Evolutionary conservation across 345 rosid genomes (phyloP), one percentile per base, ranked within the genome.

Genomic region (Hevea brasiliensis): DNA sequence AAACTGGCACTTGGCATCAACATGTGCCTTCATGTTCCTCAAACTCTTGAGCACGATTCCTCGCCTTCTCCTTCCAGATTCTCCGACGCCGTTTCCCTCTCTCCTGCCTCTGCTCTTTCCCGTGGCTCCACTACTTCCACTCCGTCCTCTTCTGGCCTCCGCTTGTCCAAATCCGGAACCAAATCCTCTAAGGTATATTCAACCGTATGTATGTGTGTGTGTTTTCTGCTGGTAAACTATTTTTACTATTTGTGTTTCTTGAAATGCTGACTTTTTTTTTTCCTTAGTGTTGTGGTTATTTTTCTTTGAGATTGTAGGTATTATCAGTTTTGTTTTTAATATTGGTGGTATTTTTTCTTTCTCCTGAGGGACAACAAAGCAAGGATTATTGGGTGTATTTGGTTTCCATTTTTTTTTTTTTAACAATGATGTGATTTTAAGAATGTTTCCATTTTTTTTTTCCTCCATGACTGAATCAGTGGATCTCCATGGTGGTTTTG

Each of bases 1-100:
- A 93, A 90, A 84, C 15, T 83, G 27, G 91, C 94, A 72, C 87
- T 94, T 62, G 92, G 98, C 47, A 65, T 87, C 59, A 90, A 92
- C 68, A 65, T 83, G 80, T 92, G 98, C 65, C 86, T 94, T 8
- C 84, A 87, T 67, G 91, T 82, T 61, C 97, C 98, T 35, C 77
- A 77, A 64, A 76, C 88, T 66, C 15, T 8, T 45, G 65, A 68
- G 1, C 50, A 55, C 10, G 50, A 42, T 62, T 40, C 71, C 5
- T 20, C 84, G 35, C 64, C 75, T 32, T 68, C 71, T 12, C 42
- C 78, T 41, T 48, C 79, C 0, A 73, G 90, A 74, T 73, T 84
- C 42, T 74, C 90, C 40, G 88, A 83, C 75, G 72, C 80, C 70
- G 84, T 51, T 73, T 72, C 82, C 1, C 74, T 81, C 37, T 85